A percentile compares a stretch with the other conserved stretches of the same genome.
phyloP scores from a whole-genome alignment of 768 basidiomycete genomes.

The Panaeolus cyanescens region DNA sequence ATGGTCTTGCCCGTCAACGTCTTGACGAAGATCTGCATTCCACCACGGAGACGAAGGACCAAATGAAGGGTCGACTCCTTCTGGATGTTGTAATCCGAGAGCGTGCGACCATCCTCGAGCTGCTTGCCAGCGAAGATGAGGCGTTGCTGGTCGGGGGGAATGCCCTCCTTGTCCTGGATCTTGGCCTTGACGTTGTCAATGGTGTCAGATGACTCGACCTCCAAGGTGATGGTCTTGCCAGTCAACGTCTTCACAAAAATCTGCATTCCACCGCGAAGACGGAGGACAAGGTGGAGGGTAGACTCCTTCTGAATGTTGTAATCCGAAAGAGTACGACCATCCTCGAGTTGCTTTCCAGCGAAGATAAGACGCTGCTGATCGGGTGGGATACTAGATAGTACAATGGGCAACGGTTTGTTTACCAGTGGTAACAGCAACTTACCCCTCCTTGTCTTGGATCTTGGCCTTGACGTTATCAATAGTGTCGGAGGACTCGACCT shows the following conservation, averaged over 20 bases:
- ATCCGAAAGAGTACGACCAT: conserved; percentile 73
- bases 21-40: conserved; percentile 86
- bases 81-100: conserved; percentile 92
- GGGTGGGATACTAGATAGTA: conserved; percentile 58
- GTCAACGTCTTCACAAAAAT: conserved; percentile 89
- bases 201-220: conserved; percentile 79
- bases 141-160: conserved; percentile 90
- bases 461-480: conserved; percentile 77
- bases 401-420: conserved; percentile 10
- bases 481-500: conserved; percentile 72
- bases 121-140: conserved; percentile 98
- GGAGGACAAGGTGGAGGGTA: conserved; percentile 56
- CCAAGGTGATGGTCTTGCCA: conserved; percentile 89
- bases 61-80: conserved; percentile 92
- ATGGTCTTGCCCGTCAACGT: conserved; percentile 89
- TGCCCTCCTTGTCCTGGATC: conserved; percentile 86
- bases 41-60: conserved; percentile 90
- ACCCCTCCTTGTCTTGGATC: conserved; percentile 91
- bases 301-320: conserved; percentile 72
- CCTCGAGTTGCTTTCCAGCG: conserved; percentile 84
- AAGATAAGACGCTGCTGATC: conserved; percentile 82
- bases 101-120: conserved; percentile 90
- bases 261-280: conserved; percentile 64
- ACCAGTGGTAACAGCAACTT: conserved; percentile 19
- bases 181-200: conserved; percentile 82